Conservation (phyloP, 2,329 filamentous ascomycete species). For the Calonectria multiphialidica region DNA sequence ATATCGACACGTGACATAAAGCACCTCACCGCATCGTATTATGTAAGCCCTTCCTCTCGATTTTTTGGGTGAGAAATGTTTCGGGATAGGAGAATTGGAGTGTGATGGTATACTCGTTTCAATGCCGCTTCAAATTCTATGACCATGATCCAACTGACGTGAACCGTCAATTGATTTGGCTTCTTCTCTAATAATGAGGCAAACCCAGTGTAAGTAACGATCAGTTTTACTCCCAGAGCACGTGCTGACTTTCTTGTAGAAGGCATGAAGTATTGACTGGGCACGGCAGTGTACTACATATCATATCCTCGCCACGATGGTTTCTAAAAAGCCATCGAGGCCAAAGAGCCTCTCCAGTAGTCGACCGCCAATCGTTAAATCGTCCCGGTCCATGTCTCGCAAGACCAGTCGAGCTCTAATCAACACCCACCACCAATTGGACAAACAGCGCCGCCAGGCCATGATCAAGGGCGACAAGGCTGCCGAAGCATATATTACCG, state of each 20-base stretch:
- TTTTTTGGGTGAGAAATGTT: neutral
- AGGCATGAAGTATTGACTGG: neutral
- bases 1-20: conserved; percentile 20
- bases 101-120: neutral
- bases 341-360: conserved; percentile 61
- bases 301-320: conserved; percentile 51
- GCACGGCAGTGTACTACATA: neutral
- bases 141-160: no score
- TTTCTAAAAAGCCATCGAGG: conserved; percentile 57
- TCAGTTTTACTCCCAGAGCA: neutral
- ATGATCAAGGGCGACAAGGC: conserved; percentile 62
- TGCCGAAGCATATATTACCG: conserved; percentile 59
- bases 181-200: neutral
- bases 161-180: no score
- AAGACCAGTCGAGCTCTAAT: conserved; percentile 75
- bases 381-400: conserved; percentile 70
- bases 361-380: conserved; percentile 67
- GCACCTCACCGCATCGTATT: neutral
- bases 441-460: conserved; percentile 72
- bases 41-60: conserved; percentile 12
- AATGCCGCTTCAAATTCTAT: neutral
- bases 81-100: neutral
- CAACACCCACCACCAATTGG: conserved; percentile 73
- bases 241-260: neutral
- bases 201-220: neutral